A percentile compares a stretch with the other conserved stretches of the same genome.
Evolutionary conservation across 257 asterid genomes (phyloP).

Genomic region (Petunia axillaris): DNA sequence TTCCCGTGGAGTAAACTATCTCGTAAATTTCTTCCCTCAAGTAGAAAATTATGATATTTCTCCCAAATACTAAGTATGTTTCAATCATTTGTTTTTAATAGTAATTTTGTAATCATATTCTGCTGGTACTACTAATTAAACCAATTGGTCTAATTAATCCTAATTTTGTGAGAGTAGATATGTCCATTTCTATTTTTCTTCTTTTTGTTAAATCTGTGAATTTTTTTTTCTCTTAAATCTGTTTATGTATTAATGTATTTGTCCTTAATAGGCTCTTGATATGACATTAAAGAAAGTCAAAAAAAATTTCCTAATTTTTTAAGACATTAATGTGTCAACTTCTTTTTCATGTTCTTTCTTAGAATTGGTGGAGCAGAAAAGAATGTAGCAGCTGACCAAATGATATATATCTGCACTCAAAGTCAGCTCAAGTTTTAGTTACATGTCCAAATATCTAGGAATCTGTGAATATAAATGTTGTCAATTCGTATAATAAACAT

Average conservation of each 20-base stretch:
- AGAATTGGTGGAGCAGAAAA: conserved; percentile 17
- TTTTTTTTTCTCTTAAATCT: background rate
- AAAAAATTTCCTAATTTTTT: background rate
- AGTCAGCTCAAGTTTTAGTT: conserved; percentile 6
- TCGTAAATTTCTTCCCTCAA: background rate
- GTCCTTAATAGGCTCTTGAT: conserved; percentile 8
- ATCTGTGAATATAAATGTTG: conserved; percentile 6
- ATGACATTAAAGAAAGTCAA: conserved; percentile 18
- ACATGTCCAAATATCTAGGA: conserved; percentile 18
- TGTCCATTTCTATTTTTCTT: background rate
- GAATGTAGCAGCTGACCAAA: conserved; percentile 9
- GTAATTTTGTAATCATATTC: conserved; percentile 1
- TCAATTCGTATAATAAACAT: background rate
- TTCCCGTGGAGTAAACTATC: background rate
- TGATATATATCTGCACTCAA: conserved; percentile 8
- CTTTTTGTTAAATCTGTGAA: background rate
- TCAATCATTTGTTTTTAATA: background rate
- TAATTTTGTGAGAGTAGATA: background rate
- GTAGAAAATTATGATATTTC: background rate
- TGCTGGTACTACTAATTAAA: background rate
- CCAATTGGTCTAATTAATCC: background rate
- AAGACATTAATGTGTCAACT: background rate
- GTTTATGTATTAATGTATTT: background rate
- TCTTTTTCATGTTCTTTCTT: background rate
- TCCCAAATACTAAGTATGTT: conserved; percentile 10